These are phyloP conservation scores for Triglochin maritima DNA, from an alignment of 106 monocot species.

Conservation along the genomic window DNA sequence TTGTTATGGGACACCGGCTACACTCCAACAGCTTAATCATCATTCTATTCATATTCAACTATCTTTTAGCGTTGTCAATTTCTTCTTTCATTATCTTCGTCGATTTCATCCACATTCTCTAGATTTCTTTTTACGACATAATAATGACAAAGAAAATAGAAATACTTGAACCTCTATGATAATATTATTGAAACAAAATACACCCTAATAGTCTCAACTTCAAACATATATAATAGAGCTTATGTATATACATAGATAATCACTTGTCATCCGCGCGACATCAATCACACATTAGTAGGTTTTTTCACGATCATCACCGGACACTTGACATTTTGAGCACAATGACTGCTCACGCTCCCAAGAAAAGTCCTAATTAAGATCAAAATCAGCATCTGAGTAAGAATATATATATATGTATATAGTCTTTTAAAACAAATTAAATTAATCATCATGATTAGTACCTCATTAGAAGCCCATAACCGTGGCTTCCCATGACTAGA, in stretches of 20 bases:
- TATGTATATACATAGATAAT: too few relatives aligned
- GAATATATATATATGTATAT: neutral
- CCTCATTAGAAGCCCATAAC: constrained; percentile 55
- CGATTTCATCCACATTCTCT: too few relatives aligned
- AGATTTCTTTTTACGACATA: too few relatives aligned
- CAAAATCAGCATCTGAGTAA: neutral
- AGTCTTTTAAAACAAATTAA: neutral
- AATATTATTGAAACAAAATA: too few relatives aligned
- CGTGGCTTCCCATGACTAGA: constrained; percentile 62
- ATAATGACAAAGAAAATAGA: too few relatives aligned
- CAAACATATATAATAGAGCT: neutral
- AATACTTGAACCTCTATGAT: too few relatives aligned
- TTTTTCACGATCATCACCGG: constrained; percentile 14
- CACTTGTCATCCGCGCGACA: too few relatives aligned
- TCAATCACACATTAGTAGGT: neutral
- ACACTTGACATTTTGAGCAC: constrained; percentile 18
- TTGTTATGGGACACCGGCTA: too few relatives aligned
- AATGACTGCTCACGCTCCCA: constrained; percentile 18
- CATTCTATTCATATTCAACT: too few relatives aligned
- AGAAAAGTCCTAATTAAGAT: constrained; percentile 5
- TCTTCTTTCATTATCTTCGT: too few relatives aligned
- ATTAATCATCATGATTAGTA: neutral
- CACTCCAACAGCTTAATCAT: too few relatives aligned
- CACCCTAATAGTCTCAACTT: neutral
- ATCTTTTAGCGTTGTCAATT: too few relatives aligned